Percentiles rank a stretch among this genome's conserved stretches.
phyloP scores from a whole-genome alignment of 108 stramenopile genomes.

The Nannochloropsis gaditana region DNA sequence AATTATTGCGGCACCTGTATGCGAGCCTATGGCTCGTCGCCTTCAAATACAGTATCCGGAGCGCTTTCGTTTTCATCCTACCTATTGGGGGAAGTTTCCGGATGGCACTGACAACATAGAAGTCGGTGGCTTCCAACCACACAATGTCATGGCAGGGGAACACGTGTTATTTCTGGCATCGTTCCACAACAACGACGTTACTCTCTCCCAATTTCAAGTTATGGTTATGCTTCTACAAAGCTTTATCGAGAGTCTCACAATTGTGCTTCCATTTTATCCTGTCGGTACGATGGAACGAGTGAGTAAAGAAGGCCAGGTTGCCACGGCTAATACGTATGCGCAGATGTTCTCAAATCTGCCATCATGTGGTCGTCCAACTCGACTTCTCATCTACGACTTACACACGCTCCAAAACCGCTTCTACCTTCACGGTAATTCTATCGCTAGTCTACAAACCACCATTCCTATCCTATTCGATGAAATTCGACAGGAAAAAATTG shows the following conservation, averaged over 20 bases:
- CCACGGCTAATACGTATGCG: slow-evolving; percentile 77
- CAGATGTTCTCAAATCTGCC: slow-evolving; percentile 76
- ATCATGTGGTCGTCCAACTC: slow-evolving; percentile 67
- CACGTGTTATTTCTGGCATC: slow-evolving; percentile 70
- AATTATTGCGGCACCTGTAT: slow-evolving; percentile 42
- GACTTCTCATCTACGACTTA: slow-evolving; percentile 78
- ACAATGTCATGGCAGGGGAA: slow-evolving; percentile 68
- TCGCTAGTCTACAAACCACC: slow-evolving; percentile 70
- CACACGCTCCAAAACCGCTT: slow-evolving; percentile 76
- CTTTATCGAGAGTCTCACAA: slow-evolving; percentile 69
- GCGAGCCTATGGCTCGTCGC: slow-evolving; percentile 44
- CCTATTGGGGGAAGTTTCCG: slow-evolving; percentile 73
- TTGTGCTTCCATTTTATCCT: slow-evolving; percentile 77
- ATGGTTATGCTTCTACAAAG: slow-evolving; percentile 70
- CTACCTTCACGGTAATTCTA: slow-evolving; percentile 63
- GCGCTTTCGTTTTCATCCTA: slow-evolving; percentile 68
- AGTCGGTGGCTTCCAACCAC: slow-evolving; percentile 11
- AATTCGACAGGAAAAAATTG: slow-evolving; percentile 51
- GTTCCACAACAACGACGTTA: slow-evolving; percentile 84
- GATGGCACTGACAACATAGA: slow-evolving; percentile 63
- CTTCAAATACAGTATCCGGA: slow-evolving; percentile 57
- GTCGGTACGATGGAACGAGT: slow-evolving; percentile 81
- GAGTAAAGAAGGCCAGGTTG: slow-evolving; percentile 67
- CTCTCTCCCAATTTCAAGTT: slow-evolving; percentile 76
- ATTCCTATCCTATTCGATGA: slow-evolving; percentile 63